Base-by-base conservation (phyloP, 768 basidiomycete species). In the Suillus ampliporus region DNA sequence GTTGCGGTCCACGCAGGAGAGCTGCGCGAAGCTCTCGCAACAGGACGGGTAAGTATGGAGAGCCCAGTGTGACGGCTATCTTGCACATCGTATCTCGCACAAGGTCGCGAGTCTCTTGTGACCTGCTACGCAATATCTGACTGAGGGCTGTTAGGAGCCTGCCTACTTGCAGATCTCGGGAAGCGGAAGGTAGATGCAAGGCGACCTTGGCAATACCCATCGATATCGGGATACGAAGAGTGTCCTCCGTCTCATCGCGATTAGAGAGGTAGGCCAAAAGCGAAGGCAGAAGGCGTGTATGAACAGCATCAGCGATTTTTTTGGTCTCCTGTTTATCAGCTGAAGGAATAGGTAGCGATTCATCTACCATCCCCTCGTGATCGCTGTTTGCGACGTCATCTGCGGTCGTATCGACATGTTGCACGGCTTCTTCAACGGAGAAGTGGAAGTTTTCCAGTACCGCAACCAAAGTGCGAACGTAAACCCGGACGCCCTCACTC, bases 361-460 rank as follows among this genome's bases (percentile, higher is more conserved):
- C 63, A 2, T 44, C 31, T 34, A 34, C 57, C 23, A 66, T 58
- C 9, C 78, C 77, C 7, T 73, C 76, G 17, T 65, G 73, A 23
- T 72, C 72, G 1, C 67, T 72, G 6, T 71, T 73, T 10, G 72
- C 78, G 5, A 68, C 74, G 17, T 69, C 75, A 28, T 73, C 74
- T 4, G 72, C 68, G 1, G 48, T 60, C 0, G 53, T 67, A 8
- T 74, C 71, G 14, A 64, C 64, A 11, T 77, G 77, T 9, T 66
- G 69, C 2, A 86, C 76, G 0, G 74, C 67, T 23, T 89, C 84
- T 54, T 90, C 88, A 87, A 96, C 90, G 2, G 89, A 83, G 70
- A 99, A 99, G 70, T 93, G 91, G 80, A 99, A 99, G 69, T 88
- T 88, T 70, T 97, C 93, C 57, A 99, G 81, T 8, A 98, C 77